Evolutionary conservation across 2,329 filamentous ascomycete species (phyloP).

Genomic region (Phaeosphaeriaceae sp.): DNA sequence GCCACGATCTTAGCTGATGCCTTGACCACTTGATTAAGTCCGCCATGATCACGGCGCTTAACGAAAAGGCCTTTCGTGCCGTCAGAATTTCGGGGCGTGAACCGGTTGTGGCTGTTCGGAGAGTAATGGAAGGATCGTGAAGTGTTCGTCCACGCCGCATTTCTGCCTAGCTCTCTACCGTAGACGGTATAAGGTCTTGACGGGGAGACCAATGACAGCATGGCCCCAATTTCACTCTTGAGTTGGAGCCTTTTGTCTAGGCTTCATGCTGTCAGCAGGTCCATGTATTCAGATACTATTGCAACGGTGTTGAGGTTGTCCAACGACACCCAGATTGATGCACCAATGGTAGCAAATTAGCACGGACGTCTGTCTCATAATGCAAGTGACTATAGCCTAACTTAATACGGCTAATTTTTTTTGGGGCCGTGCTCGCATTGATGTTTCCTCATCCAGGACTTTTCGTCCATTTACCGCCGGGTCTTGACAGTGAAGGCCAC

Average conservation of each 20-base stretch:
- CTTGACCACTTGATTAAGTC: slow-evolving; percentile 25
- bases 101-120: slow-evolving; percentile 40
- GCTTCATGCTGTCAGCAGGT: slow-evolving; percentile 1
- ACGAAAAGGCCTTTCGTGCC: slow-evolving; percentile 38
- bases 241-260: slow-evolving; percentile 8
- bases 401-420: slow-evolving; percentile 31
- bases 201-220: slow-evolving; percentile 18
- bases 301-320: slow-evolving; percentile 15
- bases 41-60: slow-evolving; percentile 40
- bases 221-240: slow-evolving; percentile 16
- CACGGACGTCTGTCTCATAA: slow-evolving; percentile 7
- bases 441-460: slow-evolving; percentile 21
- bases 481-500: slow-evolving; percentile 23
- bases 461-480: slow-evolving; percentile 35
- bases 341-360: slow-evolving; percentile 19
- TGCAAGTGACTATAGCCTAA: slow-evolving; percentile 15
- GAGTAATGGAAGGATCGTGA: slow-evolving; percentile 25
- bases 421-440: slow-evolving; percentile 18
- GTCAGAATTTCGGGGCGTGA: slow-evolving; percentile 32
- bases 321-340: slow-evolving; percentile 3
- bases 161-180: slow-evolving; percentile 28
- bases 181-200: slow-evolving; percentile 12
- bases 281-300: slow-evolving; percentile 1
- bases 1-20: slow-evolving; percentile 39
- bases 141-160: slow-evolving; percentile 27